Evolutionary conservation across 805 yeast species (phyloP).

Genomic region (Wickerhamomyces sydowiorum): DNA sequence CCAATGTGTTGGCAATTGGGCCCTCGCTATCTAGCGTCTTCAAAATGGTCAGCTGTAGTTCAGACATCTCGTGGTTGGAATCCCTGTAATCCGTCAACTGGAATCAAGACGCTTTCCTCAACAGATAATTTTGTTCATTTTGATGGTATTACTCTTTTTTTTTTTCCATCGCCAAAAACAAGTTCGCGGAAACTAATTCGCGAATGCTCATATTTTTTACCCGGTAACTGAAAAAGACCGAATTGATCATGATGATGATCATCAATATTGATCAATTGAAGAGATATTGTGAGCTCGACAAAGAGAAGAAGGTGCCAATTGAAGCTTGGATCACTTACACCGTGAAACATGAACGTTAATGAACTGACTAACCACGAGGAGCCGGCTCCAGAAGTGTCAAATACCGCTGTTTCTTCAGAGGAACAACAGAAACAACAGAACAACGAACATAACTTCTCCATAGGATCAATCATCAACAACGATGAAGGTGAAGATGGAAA

Average conservation of each 20-base stretch:
- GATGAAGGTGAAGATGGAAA: not conserved
- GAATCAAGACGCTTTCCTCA: no score
- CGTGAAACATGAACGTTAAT: not conserved
- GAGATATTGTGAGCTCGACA: no score
- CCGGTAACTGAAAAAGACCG: no score
- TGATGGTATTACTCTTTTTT: not conserved
- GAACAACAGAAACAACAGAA: not conserved
- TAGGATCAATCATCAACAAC: not conserved
- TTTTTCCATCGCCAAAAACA: not conserved
- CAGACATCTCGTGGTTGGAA: constrained; percentile 47
- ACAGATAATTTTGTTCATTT: no score
- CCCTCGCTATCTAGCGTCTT: constrained; percentile 58
- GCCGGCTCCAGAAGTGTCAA: not conserved
- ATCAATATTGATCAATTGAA: no score
- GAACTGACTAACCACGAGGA: not conserved
- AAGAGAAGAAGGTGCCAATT: no score
- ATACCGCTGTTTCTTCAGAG: no score
- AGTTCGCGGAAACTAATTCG: not conserved
- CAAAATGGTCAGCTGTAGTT: constrained; percentile 57
- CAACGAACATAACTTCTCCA: not conserved
- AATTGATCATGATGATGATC: no score
- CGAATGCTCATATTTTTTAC: no score
- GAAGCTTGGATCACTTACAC: no score
- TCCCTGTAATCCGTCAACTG: no score
- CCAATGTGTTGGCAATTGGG: constrained; percentile 63